These are phyloP conservation scores for Dioscorea cayenensis DNA, from an alignment of 116 monocot species.

Conservation along the genomic window DNA sequence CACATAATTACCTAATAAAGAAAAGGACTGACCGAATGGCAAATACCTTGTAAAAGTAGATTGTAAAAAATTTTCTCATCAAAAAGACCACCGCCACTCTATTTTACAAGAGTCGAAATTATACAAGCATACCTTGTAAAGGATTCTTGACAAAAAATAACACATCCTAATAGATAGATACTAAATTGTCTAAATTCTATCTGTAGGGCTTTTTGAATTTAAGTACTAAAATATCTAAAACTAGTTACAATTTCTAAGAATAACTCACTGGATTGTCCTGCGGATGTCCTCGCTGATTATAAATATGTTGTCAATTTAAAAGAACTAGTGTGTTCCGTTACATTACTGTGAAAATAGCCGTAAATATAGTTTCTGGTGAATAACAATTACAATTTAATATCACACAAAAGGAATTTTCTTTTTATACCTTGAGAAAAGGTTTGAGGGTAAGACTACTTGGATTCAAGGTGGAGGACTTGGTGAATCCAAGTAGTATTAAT, in stretches of 20 bases:
- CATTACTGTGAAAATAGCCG: too few species aligned
- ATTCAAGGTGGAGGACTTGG: constrained; percentile 27
- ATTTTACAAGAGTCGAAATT: constrained; percentile 42
- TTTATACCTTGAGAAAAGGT: not conserved
- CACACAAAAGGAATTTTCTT: not conserved
- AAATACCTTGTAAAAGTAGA: constrained; percentile 85
- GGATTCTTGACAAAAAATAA: not conserved
- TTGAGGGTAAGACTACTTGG: constrained; percentile 29
- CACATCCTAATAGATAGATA: not conserved
- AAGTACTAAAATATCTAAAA: too few species aligned
- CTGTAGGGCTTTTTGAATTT: too few species aligned
- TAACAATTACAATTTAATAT: not conserved
- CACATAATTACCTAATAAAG: too few species aligned
- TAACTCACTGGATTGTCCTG: too few species aligned
- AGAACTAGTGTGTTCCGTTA: too few species aligned
- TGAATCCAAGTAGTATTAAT: too few species aligned
- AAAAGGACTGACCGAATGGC: too few species aligned
- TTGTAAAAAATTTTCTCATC: constrained; percentile 81
- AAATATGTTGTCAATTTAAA: too few species aligned
- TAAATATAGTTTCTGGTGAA: not conserved
- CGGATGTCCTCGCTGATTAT: too few species aligned
- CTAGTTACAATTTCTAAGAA: too few species aligned
- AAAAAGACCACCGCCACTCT: constrained; percentile 73
- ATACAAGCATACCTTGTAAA: not conserved
- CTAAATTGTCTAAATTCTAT: too few species aligned